A percentile compares a stretch with the other conserved stretches of the same genome.
phyloP scores from a whole-genome alignment of 768 basidiomycete species.

The Pisolithus tinctorius region DNA sequence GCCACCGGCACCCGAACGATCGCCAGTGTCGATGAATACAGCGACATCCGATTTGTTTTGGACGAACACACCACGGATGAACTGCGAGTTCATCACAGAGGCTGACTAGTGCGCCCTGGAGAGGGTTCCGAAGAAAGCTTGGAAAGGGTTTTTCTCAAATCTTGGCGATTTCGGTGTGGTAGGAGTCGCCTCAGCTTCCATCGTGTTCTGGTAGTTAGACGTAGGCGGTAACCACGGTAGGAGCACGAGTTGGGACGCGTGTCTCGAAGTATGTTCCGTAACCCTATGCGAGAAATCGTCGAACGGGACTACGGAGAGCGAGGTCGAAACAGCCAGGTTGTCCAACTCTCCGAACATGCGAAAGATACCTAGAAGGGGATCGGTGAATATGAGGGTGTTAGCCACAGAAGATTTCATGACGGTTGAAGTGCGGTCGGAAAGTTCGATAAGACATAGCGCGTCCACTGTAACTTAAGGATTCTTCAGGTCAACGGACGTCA shows the following conservation, averaged over 20 bases:
- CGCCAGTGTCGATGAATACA: slow-evolving; percentile 69
- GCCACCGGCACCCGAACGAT: slow-evolving; percentile 23
- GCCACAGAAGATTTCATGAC: slow-evolving; percentile 61
- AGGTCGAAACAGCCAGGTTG: slow-evolving; percentile 54
- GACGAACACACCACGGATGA: slow-evolving; percentile 75
- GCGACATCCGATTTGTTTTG: slow-evolving; percentile 71
- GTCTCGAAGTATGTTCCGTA: slow-evolving; percentile 53
- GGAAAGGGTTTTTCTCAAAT: slow-evolving; percentile 57
- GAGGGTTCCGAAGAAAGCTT: slow-evolving; percentile 44
- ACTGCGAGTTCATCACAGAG: slow-evolving; percentile 66
- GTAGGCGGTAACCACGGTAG: slow-evolving; percentile 69
- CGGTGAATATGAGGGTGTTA: slow-evolving; percentile 62
- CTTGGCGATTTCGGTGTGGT: slow-evolving; percentile 10
- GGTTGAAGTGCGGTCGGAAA: slow-evolving; percentile 58
- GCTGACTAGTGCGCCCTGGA: slow-evolving; percentile 34
- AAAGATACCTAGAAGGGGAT: slow-evolving; percentile 69
- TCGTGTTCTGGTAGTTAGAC: slow-evolving; percentile 1
- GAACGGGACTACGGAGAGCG: slow-evolving; percentile 67
- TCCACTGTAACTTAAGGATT: slow-evolving; percentile 41
- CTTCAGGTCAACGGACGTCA: slow-evolving; percentile 10
- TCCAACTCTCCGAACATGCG: slow-evolving; percentile 71
- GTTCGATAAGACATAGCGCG: slow-evolving; percentile 82
- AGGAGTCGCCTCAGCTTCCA: slow-evolving; percentile 4
- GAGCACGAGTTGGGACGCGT: slow-evolving; percentile 66
- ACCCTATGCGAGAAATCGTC: slow-evolving; percentile 71